Evolutionary conservation across 208 protist genomes (phyloP).

Genomic region (Acanthamoeba quina): DNA sequence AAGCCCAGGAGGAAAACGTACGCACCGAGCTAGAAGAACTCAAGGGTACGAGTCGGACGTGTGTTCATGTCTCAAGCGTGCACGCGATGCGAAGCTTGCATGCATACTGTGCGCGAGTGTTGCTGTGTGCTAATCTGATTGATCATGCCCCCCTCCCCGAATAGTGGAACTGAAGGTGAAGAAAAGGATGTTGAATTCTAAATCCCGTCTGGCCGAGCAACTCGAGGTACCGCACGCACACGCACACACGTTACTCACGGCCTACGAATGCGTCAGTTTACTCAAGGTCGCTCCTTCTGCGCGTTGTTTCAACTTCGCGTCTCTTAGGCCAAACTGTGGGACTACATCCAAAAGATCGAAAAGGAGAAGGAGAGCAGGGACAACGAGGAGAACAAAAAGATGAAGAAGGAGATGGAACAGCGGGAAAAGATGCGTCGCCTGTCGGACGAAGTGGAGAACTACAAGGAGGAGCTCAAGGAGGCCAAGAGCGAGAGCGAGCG

Average conservation of each 20-base stretch:
- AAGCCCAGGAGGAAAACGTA: slow-evolving; percentile 6
- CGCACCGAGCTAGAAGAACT: slow-evolving; percentile 29
- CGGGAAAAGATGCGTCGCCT: not conserved
- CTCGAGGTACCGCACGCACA: slow-evolving; percentile 3
- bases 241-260: not conserved
- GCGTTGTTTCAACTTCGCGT: not conserved
- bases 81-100: not conserved
- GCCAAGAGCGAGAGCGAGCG: slow-evolving; percentile 41
- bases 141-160: not conserved
- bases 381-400: slow-evolving; percentile 64
- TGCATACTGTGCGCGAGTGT: not conserved
- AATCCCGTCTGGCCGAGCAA: slow-evolving; percentile 12
- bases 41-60: not conserved
- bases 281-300: not conserved
- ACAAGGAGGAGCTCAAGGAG: slow-evolving; percentile 53
- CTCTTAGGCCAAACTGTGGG: slow-evolving; percentile 7
- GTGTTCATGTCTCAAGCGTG: not conserved
- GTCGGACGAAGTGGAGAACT: slow-evolving; percentile 55
- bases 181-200: slow-evolving; percentile 50
- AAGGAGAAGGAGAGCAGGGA: slow-evolving; percentile 60
- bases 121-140: not conserved
- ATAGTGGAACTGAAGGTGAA: slow-evolving; percentile 60
- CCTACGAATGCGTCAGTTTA: not conserved
- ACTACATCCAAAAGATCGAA: slow-evolving; percentile 60
- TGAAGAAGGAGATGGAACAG: slow-evolving; percentile 55